Evolutionary conservation across 106 monocot species (phyloP).

Genomic region (Phalaenopsis equestris): DNA sequence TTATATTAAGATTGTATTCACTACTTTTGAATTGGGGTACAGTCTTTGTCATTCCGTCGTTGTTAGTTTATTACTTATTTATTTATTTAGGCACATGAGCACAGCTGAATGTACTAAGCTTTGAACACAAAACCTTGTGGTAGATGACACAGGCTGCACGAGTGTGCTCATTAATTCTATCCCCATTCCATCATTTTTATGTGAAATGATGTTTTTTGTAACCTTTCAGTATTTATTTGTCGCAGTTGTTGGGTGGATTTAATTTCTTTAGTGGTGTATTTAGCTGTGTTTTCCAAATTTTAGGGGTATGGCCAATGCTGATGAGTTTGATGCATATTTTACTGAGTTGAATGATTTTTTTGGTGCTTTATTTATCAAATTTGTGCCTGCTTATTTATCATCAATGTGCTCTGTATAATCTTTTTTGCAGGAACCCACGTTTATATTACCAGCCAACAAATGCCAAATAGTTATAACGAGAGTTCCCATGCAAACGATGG

Average conservation of each 20-base stretch:
- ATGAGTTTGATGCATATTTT: background rate
- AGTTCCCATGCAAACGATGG: conserved; percentile 6
- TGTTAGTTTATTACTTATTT: too few relatives aligned
- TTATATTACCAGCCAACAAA: background rate
- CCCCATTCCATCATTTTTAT: background rate
- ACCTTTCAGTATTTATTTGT: background rate
- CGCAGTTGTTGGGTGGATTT: too few relatives aligned
- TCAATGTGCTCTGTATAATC: background rate
- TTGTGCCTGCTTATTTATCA: background rate
- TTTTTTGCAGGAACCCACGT: background rate
- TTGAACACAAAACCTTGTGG: too few relatives aligned
- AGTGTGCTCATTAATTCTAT: too few relatives aligned
- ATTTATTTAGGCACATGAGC: too few relatives aligned
- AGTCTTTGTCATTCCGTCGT: too few relatives aligned
- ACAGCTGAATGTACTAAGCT: too few relatives aligned
- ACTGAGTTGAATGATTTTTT: background rate
- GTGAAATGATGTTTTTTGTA: background rate
- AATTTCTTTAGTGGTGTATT: too few relatives aligned
- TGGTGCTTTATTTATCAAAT: background rate
- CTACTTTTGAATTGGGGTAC: too few relatives aligned
- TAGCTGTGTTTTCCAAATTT: background rate
- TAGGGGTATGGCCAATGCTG: background rate
- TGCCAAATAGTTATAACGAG: background rate
- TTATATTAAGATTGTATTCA: too few relatives aligned
- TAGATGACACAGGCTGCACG: too few relatives aligned